Evolutionary conservation across 148 eudicot genomes (phyloP).

Genomic region (Cornus controversa): DNA sequence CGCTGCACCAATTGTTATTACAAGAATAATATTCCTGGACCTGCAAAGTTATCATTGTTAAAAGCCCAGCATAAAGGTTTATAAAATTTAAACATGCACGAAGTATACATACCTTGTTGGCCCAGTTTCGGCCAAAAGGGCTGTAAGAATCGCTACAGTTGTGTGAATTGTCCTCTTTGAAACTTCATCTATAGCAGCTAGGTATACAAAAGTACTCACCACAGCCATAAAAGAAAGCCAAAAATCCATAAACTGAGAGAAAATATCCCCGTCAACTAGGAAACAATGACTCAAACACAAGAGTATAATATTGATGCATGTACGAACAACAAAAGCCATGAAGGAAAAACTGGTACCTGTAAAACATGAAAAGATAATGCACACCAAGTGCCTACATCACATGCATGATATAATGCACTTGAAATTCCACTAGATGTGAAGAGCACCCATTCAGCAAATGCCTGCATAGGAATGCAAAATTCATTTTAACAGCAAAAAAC

Average conservation of each 20-base stretch:
- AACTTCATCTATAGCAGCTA: constrained; percentile 70
- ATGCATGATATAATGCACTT: constrained; percentile 91
- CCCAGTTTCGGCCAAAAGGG: constrained; percentile 71
- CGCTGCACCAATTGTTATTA: constrained; percentile 62
- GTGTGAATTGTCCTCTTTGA: constrained; percentile 84
- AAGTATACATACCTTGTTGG: constrained; percentile 65
- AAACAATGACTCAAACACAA: not conserved
- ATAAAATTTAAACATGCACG: not conserved
- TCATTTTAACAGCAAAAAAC: not conserved
- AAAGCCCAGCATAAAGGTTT: constrained; percentile 3
- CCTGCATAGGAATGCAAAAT: constrained; percentile 41
- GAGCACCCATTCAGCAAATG: constrained; percentile 90
- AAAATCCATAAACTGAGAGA: constrained; percentile 78
- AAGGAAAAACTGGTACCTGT: constrained; percentile 49
- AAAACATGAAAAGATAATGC: constrained; percentile 51
- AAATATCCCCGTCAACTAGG: not conserved
- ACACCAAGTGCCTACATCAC: constrained; percentile 97
- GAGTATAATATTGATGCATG: not conserved
- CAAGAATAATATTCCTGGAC: constrained; percentile 65
- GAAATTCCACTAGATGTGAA: constrained; percentile 82
- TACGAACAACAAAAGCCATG: not conserved
- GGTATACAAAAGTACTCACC: constrained; percentile 84
- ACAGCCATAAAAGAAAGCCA: constrained; percentile 99
- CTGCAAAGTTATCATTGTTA: constrained; percentile 41
- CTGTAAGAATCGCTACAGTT: constrained; percentile 76